Percentiles rank a stretch among this genome's conserved stretches.
phyloP scores from a whole-genome alignment of 2,329 filamentous ascomycete genomes.

The Cordyceps tenuipes region DNA sequence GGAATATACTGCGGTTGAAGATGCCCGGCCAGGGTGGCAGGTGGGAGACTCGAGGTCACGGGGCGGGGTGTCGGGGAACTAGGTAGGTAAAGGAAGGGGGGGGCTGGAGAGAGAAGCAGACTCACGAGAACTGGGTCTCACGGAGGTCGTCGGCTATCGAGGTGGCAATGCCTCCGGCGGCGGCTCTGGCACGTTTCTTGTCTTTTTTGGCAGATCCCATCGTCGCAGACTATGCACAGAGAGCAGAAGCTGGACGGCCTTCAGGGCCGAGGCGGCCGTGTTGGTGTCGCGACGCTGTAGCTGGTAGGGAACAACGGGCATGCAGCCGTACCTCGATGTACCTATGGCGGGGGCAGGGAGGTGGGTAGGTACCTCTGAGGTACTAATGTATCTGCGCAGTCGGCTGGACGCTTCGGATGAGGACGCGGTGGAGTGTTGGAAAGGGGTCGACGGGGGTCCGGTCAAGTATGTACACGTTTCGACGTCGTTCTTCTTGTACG shows the following conservation, averaged over 20 bases:
- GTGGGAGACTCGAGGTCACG: slow-evolving; percentile 15
- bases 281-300: slow-evolving; percentile 2
- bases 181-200: slow-evolving; percentile 47
- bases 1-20: neutral
- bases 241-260: slow-evolving; percentile 12
- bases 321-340: slow-evolving; percentile 21
- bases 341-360: neutral
- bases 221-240: neutral
- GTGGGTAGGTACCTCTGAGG: no score
- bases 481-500: neutral
- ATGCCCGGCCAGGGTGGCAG: neutral
- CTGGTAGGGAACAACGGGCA: slow-evolving; percentile 24
- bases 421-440: neutral
- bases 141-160: slow-evolving; percentile 43
- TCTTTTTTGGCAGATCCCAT: slow-evolving; percentile 37
- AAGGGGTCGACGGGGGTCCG: neutral
- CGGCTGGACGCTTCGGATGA: neutral
- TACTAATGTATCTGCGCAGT: neutral
- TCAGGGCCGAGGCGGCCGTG: neutral
- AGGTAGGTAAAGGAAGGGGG: slow-evolving; percentile 17
- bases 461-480: neutral
- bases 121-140: slow-evolving; percentile 44
- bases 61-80: slow-evolving; percentile 14
- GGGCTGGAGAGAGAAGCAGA: slow-evolving; percentile 26
- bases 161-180: slow-evolving; percentile 41